Evolutionary conservation across 805 yeast genomes (phyloP).

Genomic region (Lipomyces sp.): DNA sequence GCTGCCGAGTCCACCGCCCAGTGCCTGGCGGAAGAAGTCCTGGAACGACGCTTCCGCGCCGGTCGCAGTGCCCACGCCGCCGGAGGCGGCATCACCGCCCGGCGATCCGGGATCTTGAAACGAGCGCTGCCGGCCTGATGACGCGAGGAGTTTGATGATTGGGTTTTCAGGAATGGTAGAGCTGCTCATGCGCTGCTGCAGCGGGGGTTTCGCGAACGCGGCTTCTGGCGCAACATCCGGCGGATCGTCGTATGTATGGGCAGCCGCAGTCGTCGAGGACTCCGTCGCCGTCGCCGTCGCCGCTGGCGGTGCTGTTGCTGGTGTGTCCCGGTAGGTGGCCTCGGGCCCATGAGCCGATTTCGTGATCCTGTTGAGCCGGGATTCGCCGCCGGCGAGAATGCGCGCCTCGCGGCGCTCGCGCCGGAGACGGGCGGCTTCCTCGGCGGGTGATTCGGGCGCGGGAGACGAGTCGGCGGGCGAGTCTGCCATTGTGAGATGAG

Average conservation of each 20-base stretch:
- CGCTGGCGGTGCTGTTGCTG: slow-evolving; percentile 1
- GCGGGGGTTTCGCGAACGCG: background rate
- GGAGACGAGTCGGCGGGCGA: background rate
- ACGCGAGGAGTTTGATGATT: slow-evolving; percentile 15
- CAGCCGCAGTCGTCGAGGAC: background rate
- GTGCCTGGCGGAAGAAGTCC: slow-evolving; percentile 7
- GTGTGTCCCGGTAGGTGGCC: background rate
- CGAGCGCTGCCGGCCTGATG: slow-evolving; percentile 7
- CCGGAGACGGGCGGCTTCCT: slow-evolving; percentile 29
- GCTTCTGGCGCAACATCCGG: slow-evolving; percentile 4
- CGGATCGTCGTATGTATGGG: background rate
- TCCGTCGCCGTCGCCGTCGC: background rate
- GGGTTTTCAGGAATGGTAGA: slow-evolving; percentile 15
- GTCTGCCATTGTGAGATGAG: too few species aligned
- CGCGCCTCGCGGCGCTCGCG: slow-evolving; percentile 32
- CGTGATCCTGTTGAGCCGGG: slow-evolving; percentile 29
- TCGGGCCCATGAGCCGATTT: slow-evolving; percentile 4
- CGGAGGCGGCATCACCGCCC: background rate
- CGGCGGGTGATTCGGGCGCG: slow-evolving; percentile 11
- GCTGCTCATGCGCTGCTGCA: slow-evolving; percentile 1
- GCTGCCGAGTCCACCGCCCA: slow-evolving; percentile 6
- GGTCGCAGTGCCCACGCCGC: background rate
- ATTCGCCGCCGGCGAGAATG: slow-evolving; percentile 27
- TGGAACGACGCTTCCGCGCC: slow-evolving; percentile 8
- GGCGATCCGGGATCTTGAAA: slow-evolving; percentile 4